A percentile compares a stretch with the other conserved stretches of the same genome.
phyloP scores from a whole-genome alignment of 345 rosid genomes.

The Euphorbia tirucalli region DNA sequence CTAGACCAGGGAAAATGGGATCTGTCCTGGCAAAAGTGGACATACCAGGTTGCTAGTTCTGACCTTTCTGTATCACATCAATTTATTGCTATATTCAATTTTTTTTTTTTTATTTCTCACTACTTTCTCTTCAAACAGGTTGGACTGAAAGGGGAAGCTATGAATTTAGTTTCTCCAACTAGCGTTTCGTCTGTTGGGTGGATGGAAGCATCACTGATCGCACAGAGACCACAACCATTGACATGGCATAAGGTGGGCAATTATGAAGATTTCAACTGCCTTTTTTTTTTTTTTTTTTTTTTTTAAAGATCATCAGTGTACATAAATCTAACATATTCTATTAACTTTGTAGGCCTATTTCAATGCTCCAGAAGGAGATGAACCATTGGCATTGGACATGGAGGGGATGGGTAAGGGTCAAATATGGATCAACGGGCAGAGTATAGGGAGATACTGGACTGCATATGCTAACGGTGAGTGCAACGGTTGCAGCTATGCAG shows the following conservation, averaged over 20 bases:
- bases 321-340: background rate
- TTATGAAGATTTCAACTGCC: background rate
- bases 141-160: conserved; percentile 94
- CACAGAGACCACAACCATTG: conserved; percentile 72
- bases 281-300: too few relatives aligned
- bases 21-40: conserved; percentile 94
- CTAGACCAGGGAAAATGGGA: conserved; percentile 86
- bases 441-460: conserved; percentile 96
- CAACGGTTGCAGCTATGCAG: conserved; percentile 71
- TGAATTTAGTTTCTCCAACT: conserved; percentile 32
- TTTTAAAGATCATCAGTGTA: too few relatives aligned
- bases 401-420: conserved; percentile 98
- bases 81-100: too few relatives aligned
- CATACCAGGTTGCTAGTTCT: too few relatives aligned
- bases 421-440: conserved; percentile 92
- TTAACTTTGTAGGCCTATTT: conserved; percentile 59
- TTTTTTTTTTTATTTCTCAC: too few relatives aligned
- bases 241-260: conserved; percentile 89
- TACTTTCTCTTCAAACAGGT: too few relatives aligned
- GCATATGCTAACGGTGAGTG: conserved; percentile 81
- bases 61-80: too few relatives aligned
- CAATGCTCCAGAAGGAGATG: conserved; percentile 88
- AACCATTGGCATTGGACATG: conserved; percentile 94
- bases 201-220: conserved; percentile 37
- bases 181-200: conserved; percentile 29